These are phyloP conservation scores for Fusarium setosum DNA, from an alignment of 2,329 filamentous ascomycete genomes.

Conservation along the genomic window DNA sequence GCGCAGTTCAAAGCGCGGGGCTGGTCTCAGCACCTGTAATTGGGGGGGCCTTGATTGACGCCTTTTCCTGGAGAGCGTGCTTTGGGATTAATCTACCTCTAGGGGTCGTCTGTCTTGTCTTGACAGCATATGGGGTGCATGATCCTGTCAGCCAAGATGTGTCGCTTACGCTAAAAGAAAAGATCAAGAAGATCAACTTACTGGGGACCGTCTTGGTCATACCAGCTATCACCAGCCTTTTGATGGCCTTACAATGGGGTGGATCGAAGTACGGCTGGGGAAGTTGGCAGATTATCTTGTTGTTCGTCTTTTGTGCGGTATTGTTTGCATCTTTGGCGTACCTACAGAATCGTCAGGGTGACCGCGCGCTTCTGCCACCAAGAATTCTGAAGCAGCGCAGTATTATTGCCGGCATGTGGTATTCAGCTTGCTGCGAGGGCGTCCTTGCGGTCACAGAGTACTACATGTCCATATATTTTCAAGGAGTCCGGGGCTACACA, in stretches of 20 bases:
- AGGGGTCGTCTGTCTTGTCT: slow-evolving; percentile 20
- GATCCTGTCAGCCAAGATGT: slow-evolving; percentile 4
- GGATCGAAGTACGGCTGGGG: slow-evolving; percentile 37
- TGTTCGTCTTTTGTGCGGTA: slow-evolving; percentile 15
- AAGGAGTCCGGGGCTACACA: slow-evolving; percentile 37
- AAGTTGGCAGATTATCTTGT: slow-evolving; percentile 33
- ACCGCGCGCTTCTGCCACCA: slow-evolving; percentile 28
- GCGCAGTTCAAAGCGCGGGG: slow-evolving; percentile 28
- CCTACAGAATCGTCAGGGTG: slow-evolving; percentile 31
- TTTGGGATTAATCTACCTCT: slow-evolving; percentile 39
- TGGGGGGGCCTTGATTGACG: slow-evolving; percentile 32
- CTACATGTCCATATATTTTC: slow-evolving; percentile 43
- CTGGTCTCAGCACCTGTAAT: slow-evolving; percentile 36
- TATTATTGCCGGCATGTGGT: slow-evolving; percentile 40
- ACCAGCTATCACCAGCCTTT: slow-evolving; percentile 29
- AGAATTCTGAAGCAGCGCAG: slow-evolving; percentile 38
- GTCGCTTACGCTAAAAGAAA: slow-evolving; percentile 21
- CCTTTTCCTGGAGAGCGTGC: slow-evolving; percentile 39
- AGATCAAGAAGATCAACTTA: slow-evolving; percentile 25
- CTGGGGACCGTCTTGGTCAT: slow-evolving; percentile 27
- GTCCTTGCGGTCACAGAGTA: slow-evolving; percentile 38
- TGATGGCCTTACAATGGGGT: slow-evolving; percentile 42
- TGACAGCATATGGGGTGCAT: slow-evolving; percentile 33
- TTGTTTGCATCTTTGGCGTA: slow-evolving; percentile 30
- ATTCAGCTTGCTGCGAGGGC: slow-evolving; percentile 34